These are phyloP conservation scores for Periconia sp. DNA, from an alignment of 2,329 filamentous ascomycete genomes.

Conservation along the genomic window DNA sequence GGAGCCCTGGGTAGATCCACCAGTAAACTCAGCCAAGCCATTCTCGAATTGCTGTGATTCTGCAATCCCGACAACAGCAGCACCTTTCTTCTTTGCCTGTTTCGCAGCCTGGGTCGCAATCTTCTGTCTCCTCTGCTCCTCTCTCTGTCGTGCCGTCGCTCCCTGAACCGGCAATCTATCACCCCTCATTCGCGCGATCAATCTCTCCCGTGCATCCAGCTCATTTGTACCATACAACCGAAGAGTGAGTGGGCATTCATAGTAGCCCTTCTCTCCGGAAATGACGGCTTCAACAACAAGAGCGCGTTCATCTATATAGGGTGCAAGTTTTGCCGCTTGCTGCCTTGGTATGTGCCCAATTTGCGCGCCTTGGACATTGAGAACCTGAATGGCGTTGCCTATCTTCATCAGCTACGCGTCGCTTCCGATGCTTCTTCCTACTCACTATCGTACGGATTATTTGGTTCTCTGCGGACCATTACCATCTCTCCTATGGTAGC, in stretches of 20 bases:
- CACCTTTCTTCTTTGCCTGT: slow-evolving; percentile 35
- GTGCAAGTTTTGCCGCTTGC: slow-evolving; percentile 73
- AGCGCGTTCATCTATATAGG: slow-evolving; percentile 63
- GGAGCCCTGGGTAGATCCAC: slow-evolving; percentile 28
- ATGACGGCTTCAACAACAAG: slow-evolving; percentile 73
- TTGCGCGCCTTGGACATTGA: slow-evolving; percentile 76
- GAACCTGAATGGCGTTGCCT: slow-evolving; percentile 75
- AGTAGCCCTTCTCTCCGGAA: slow-evolving; percentile 68
- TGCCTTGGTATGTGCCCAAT: slow-evolving; percentile 78
- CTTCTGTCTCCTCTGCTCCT: slow-evolving; percentile 60
- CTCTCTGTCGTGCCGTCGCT: slow-evolving; percentile 54
- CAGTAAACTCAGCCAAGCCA: slow-evolving; percentile 31
- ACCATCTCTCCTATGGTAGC: slow-evolving; percentile 45
- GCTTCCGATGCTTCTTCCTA: not conserved
- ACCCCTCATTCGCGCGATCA: slow-evolving; percentile 68
- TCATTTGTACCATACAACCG: slow-evolving; percentile 72
- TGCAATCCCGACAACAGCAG: slow-evolving; percentile 36
- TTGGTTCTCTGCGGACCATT: slow-evolving; percentile 63
- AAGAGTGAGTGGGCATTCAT: slow-evolving; percentile 74
- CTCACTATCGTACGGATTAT: slow-evolving; percentile 57
- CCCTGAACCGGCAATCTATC: slow-evolving; percentile 64
- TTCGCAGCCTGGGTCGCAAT: slow-evolving; percentile 46
- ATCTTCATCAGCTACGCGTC: not conserved
- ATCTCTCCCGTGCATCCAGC: slow-evolving; percentile 54
- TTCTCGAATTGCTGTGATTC: slow-evolving; percentile 39